Conservation (phyloP, 257 asterid genomes). For the Jacaranda copaia region DNA sequence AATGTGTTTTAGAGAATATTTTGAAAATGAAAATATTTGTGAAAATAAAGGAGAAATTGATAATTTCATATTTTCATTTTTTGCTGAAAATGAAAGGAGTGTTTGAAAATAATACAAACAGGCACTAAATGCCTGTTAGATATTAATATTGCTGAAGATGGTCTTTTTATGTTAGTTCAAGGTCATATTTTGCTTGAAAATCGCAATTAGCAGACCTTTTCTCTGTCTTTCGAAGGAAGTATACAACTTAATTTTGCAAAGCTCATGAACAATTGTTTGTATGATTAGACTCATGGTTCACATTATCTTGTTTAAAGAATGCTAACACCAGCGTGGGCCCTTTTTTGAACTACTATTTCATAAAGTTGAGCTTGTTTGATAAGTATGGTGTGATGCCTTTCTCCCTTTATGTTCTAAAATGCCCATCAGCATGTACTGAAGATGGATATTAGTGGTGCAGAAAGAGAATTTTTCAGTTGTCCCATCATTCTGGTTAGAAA, state of each 20-base stretch:
- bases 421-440: too few species aligned
- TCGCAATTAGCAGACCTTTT: background rate
- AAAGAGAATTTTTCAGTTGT: background rate
- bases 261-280: constrained; percentile 16
- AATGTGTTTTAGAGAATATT: too few species aligned
- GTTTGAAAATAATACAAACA: too few species aligned
- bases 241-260: background rate
- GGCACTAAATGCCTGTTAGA: background rate
- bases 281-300: constrained; percentile 3
- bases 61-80: too few species aligned
- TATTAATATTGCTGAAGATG: background rate
- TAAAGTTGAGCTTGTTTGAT: constrained; percentile 25
- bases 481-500: background rate
- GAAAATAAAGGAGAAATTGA: too few species aligned
- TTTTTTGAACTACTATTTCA: constrained; percentile 19
- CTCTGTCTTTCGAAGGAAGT: background rate
- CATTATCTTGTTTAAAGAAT: background rate
- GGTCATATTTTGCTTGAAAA: background rate
- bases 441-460: too few species aligned
- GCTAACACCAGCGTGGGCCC: background rate
- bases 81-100: too few species aligned
- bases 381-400: background rate
- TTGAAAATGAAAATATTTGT: too few species aligned
- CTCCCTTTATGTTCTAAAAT: background rate
- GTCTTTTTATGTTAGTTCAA: background rate